Base-by-base conservation (phyloP, 2,329 filamentous ascomycete genomes). In the Exophiala sp. region DNA sequence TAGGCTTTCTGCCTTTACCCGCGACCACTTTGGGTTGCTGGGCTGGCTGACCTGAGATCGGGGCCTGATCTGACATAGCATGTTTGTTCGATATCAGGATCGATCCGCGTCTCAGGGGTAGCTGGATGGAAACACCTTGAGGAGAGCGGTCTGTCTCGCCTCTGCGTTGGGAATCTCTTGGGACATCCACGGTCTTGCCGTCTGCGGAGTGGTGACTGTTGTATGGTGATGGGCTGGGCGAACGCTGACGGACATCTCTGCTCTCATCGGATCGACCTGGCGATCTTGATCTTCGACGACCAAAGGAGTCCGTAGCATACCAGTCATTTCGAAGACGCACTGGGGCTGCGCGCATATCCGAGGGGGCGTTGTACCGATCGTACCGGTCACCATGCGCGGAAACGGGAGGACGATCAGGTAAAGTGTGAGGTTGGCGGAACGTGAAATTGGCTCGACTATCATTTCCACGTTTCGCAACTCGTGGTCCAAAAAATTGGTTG, bases 401-500 rank as follows among this genome's bases (percentile, higher is more conserved):
- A 8, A 12, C 44, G 46, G 39, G 35, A 3, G 33, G 43, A 18
- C 42, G 52, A 33, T 24, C 36, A 41, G 45, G 52, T 11, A 48
- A 33, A 11, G 40, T 33, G 9, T 54, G 46, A 29, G 47, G 40
- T 41, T 50, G 46, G n/a, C 52, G 39, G 35, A 55, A 55, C 5
- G 40, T 50, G 35, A 55, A 55, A 20, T 47, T 20, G 20, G 24
- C 35, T 38, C 54, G 54, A n/a, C 29, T 47, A 14, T 45, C 14
- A 8, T 36, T 36, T 20, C 9, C 14, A 24, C 32, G 50, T 16
- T 16, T 33, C 12, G 16, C 38, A 35, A 67, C 59, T n/a, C 47
- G 64, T 60, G 8, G 63, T 63, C 20, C 65, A 62, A 54, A 62
- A 64, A 53, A 66, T 53, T 42, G 62, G 58, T 55, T 69, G 60